Evolutionary conservation across 345 rosid genomes (phyloP).

Genomic region (Heritiera littoralis): DNA sequence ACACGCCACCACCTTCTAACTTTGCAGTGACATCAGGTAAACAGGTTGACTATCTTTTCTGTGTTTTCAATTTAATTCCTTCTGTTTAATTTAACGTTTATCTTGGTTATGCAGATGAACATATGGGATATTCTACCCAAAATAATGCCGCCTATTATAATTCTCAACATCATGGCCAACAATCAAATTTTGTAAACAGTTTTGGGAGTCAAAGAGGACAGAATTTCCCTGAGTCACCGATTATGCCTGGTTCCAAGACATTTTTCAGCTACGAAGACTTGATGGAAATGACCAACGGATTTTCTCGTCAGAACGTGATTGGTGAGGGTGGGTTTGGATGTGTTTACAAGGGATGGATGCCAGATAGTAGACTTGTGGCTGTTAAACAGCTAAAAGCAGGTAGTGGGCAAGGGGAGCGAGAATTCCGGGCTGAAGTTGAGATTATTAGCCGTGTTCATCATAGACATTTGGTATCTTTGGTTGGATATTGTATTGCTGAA

Average conservation of each 20-base stretch:
- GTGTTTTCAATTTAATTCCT: constrained; percentile 35
- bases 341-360: constrained; percentile 64
- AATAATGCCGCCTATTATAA: constrained; percentile 39
- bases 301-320: constrained; percentile 62
- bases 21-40: constrained; percentile 57
- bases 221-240: constrained; percentile 44
- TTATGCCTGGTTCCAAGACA: constrained; percentile 51
- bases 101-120: constrained; percentile 49
- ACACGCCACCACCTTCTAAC: constrained; percentile 54
- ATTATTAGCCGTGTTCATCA: constrained; percentile 95
- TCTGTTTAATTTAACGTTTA: neutral
- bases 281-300: constrained; percentile 82
- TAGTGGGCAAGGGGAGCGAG: constrained; percentile 96
- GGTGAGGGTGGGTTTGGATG: constrained; percentile 99
- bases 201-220: constrained; percentile 49
- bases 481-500: constrained; percentile 81
- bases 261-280: constrained; percentile 71
- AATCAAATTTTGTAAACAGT: constrained; percentile 39
- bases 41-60: neutral
- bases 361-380: constrained; percentile 66
- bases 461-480: constrained; percentile 87
- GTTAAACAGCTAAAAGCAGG: constrained; percentile 94
- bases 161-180: constrained; percentile 33
- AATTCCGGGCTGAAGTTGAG: constrained; percentile 91
- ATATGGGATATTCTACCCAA: constrained; percentile 41